Evolutionary conservation across 2,329 filamentous ascomycete genomes (phyloP).

Genomic region (Colletotrichum chrysophilum): DNA sequence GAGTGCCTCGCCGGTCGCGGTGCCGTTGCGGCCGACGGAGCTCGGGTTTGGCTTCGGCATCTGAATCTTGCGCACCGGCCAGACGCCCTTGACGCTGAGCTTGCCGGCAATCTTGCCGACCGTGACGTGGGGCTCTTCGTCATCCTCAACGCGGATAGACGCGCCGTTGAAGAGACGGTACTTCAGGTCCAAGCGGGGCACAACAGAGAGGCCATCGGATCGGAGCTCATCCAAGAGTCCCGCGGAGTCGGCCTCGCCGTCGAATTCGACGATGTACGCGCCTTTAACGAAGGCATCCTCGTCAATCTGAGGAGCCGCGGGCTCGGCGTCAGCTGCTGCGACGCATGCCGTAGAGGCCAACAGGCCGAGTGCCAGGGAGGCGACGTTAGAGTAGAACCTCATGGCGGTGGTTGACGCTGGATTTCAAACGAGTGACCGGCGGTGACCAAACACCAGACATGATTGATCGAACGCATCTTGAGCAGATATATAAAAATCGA

Average conservation of each 20-base stretch:
- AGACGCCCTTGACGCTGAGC: constrained; percentile 30
- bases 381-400: constrained; percentile 1
- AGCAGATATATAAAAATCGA: neutral
- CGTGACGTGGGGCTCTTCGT: constrained; percentile 27
- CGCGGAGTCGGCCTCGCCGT: constrained; percentile 16
- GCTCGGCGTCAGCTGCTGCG: neutral
- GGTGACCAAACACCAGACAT: neutral
- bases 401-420: constrained; percentile 4
- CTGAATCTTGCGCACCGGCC: constrained; percentile 30
- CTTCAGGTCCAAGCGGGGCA: constrained; percentile 26
- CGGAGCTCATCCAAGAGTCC: constrained; percentile 24
- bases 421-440: neutral
- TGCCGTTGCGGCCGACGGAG: constrained; percentile 23
- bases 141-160: constrained; percentile 29
- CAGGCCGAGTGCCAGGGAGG: neutral
- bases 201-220: constrained; percentile 18
- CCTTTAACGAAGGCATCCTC: constrained; percentile 22
- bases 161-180: constrained; percentile 30
- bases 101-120: constrained; percentile 26
- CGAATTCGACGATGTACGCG: constrained; percentile 31
- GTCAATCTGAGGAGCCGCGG: neutral
- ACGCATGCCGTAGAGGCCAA: neutral
- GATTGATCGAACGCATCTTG: neutral
- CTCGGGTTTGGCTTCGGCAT: constrained; percentile 21
- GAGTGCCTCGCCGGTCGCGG: constrained; percentile 10